Evolutionary conservation across 352 stramenopile genomes (phyloP).

Genomic region (Phytophthora pseudosyringae): DNA sequence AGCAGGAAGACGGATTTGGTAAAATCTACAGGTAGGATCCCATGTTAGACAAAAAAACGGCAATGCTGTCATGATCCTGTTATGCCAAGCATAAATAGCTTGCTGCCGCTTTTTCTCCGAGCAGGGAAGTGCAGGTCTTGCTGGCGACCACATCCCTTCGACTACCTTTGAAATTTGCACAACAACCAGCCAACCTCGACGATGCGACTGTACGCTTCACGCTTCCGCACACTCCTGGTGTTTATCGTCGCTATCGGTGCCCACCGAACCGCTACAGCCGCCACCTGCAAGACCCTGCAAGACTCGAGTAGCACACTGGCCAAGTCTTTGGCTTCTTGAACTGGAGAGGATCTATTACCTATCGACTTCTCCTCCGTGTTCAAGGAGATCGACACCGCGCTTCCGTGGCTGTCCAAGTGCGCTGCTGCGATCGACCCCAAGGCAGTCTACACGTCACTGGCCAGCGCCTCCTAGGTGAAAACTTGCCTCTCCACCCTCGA

Average conservation of each 20-base stretch:
- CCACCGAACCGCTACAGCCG: background rate
- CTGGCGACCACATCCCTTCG: no score
- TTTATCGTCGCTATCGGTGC: slow-evolving; percentile 2
- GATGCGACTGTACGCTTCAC: slow-evolving; percentile 13
- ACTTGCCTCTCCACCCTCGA: slow-evolving; percentile 38
- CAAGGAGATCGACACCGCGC: slow-evolving; percentile 25
- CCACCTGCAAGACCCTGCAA: slow-evolving; percentile 22
- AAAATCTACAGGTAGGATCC: no score
- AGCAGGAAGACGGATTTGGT: no score
- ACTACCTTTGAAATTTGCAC: no score
- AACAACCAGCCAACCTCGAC: no score
- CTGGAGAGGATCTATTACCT: background rate
- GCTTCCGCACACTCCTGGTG: background rate
- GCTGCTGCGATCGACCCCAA: slow-evolving; percentile 41
- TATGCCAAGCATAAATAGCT: no score
- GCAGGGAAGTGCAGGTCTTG: no score
- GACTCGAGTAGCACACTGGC: slow-evolving; percentile 11
- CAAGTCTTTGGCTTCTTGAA: slow-evolving; percentile 5
- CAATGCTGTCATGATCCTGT: no score
- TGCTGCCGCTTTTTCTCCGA: no score
- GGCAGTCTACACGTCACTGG: slow-evolving; percentile 23
- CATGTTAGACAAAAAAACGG: no score
- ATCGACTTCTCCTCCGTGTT: slow-evolving; percentile 31
- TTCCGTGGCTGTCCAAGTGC: slow-evolving; percentile 54
- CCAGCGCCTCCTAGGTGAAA: slow-evolving; percentile 24